Percentiles rank a stretch among this genome's conserved stretches.
Evolutionary conservation across 192 early-diverging fungal species (phyloP).

Genomic region (Allomyces macrogynus): DNA sequence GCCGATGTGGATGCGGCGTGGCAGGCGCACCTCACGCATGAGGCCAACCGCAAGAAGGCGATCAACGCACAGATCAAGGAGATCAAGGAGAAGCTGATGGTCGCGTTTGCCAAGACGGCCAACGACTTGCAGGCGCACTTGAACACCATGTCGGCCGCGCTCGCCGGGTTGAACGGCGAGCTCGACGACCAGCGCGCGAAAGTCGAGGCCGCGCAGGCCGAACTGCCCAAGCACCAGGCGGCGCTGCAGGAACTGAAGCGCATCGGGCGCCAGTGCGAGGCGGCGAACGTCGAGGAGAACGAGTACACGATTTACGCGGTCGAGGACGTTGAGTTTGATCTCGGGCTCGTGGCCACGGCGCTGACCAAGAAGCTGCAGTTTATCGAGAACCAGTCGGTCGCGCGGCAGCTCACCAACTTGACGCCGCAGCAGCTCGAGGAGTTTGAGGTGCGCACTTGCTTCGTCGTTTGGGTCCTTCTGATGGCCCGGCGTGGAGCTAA

Average conservation of each 20-base stretch:
- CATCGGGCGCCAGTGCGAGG: conserved; percentile 43
- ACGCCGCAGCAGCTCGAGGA: conserved; percentile 83
- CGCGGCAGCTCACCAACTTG: conserved; percentile 77
- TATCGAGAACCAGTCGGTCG: conserved; percentile 90
- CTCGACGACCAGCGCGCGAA: conserved; percentile 44
- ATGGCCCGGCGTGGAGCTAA: too few species aligned
- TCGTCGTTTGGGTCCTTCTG: too few species aligned
- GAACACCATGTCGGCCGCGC: conserved; percentile 40
- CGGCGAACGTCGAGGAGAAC: conserved; percentile 83
- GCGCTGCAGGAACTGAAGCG: conserved; percentile 32
- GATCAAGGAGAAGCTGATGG: conserved; percentile 62
- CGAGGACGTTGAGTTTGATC: conserved; percentile 76
- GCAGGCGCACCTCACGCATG: conserved; percentile 45
- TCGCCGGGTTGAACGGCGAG: conserved; percentile 56
- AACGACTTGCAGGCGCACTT: conserved; percentile 56
- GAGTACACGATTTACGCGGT: conserved; percentile 80
- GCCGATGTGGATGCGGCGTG: conserved; percentile 59
- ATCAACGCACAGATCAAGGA: conserved; percentile 73
- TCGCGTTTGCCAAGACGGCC: conserved; percentile 61
- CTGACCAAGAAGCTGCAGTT: conserved; percentile 63
- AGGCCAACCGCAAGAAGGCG: conserved; percentile 54
- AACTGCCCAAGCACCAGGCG: conserved; percentile 26
- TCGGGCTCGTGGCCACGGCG: conserved; percentile 54
- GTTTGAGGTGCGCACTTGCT: conserved; percentile 26
- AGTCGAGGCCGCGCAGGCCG: conserved; percentile 34